phyloP scores from a whole-genome alignment of 441 rosid species.

The Sinapis alba region DNA sequence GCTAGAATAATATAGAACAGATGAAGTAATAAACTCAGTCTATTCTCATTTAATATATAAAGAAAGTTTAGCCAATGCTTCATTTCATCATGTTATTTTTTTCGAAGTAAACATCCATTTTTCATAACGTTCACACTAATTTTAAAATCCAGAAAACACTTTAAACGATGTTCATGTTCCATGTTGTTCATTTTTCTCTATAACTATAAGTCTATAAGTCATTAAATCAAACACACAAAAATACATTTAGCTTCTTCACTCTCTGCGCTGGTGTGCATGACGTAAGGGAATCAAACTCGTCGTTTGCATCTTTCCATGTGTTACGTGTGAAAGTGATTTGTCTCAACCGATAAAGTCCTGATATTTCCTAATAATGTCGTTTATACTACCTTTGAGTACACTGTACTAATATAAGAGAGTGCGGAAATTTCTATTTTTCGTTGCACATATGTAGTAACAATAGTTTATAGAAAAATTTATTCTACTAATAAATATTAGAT shows the following conservation, averaged over 20 bases:
- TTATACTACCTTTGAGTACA: background rate
- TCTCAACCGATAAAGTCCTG: background rate
- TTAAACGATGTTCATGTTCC: background rate
- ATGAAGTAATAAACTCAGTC: background rate
- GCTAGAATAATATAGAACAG: no score
- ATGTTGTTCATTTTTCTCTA: background rate
- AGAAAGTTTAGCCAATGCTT: background rate
- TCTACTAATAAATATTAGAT: background rate
- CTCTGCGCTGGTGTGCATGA: background rate
- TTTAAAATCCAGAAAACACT: background rate
- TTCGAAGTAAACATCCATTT: background rate
- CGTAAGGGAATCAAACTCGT: constrained; percentile 29
- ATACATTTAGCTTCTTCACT: background rate
- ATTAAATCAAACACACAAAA: background rate
- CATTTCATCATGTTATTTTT: background rate
- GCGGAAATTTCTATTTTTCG: background rate
- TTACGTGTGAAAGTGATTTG: constrained; percentile 28
- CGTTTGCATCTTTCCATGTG: constrained; percentile 2
- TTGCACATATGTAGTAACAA: background rate
- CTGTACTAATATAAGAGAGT: background rate
- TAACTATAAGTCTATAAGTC: background rate
- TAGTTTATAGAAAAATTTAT: background rate
- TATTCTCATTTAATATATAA: background rate
- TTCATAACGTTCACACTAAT: background rate
- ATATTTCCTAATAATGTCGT: background rate